Evolutionary conservation across 176 grass and related monocot genomes (phyloP), one percentile per base, ranked within the genome.

Genomic region (Secale cereale): DNA sequence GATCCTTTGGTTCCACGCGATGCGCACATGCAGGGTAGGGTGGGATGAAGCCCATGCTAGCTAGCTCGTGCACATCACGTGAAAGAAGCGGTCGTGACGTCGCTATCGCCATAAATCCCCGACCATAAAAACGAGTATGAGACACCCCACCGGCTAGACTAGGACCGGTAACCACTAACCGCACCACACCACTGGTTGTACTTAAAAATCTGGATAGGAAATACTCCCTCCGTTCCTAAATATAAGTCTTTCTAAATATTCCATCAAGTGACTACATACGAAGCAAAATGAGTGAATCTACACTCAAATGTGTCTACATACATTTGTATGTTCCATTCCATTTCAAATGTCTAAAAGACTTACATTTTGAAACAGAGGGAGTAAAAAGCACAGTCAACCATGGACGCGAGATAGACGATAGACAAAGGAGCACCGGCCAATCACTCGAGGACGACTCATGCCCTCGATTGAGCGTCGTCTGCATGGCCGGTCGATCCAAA

Each of bases 141-240:
- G 88, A 86, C 71, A 32, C 52, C 83, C 46, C 82, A 80, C 20
- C 83, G 28, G 31, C 31, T 29, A 68, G 83, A 82, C 39, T 57
- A 41, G 39, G 83, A 86, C 64, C 1, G 11, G 11, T 30, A 86
- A 86, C 83, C 37, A 57, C 31, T 30, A 89, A 86, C 83, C 83
- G 70, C 35, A n/a, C 4, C 37, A 28, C 57, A n/a, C 8, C 39
- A 28, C 35, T 26, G n/a, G n/a, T 14, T 60, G 2, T 10, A n/a
- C 48, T 68, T 19, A 29, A 9, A 10, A 16, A 45, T 52, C 31
- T 16, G 79, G 41, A 57, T 19, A 36, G 56, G 30, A 23, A 13
- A 13, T n/a, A n/a, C n/a, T n/a, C n/a, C n/a, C n/a, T n/a, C n/a
- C n/a, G n/a, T n/a, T n/a, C n/a, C n/a, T n/a, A n/a, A n/a, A n/a